A percentile compares a stretch with the other conserved stretches of the same genome.
Conservation (phyloP, 1,139 yeast genomes). For the Diutina rugosa region DNA sequence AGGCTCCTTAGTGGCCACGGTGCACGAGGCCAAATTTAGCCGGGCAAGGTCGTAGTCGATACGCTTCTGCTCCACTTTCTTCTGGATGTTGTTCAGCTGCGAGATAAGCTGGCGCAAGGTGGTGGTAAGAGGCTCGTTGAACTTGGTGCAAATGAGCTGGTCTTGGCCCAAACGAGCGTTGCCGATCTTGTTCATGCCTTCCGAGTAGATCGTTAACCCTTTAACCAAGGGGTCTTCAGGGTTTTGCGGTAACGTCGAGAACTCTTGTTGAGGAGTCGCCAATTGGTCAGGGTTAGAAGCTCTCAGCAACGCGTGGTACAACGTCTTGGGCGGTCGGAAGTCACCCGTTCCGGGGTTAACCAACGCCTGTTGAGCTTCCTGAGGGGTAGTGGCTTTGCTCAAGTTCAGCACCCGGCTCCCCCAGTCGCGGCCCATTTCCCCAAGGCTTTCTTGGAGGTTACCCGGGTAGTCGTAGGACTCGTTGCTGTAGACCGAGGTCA, state of each 20-base stretch:
- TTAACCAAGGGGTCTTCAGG: slow-evolving; percentile 24
- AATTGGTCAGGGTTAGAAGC: slow-evolving; percentile 46
- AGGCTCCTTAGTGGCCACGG: slow-evolving; percentile 65
- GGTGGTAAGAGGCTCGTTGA: slow-evolving; percentile 55
- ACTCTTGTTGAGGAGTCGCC: slow-evolving; percentile 4
- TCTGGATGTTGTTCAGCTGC: slow-evolving; percentile 61
- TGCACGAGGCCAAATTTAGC: slow-evolving; percentile 45
- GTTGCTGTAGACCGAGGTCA: slow-evolving; percentile 58
- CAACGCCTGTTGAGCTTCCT: slow-evolving; percentile 74
- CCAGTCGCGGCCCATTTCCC: slow-evolving; percentile 60
- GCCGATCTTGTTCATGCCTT: slow-evolving; percentile 50
- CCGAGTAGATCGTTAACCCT: slow-evolving; percentile 31
- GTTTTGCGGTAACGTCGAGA: slow-evolving; percentile 35
- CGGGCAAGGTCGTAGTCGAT: slow-evolving; percentile 74
- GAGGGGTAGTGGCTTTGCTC: slow-evolving; percentile 64
- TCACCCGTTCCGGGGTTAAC: slow-evolving; percentile 41
- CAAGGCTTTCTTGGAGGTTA: slow-evolving; percentile 58
- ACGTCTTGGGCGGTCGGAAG: slow-evolving; percentile 61
- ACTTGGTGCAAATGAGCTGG: slow-evolving; percentile 53
- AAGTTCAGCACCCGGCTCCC: slow-evolving; percentile 55
- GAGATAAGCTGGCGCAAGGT: slow-evolving; percentile 52
- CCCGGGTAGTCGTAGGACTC: slow-evolving; percentile 86
- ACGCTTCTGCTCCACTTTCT: slow-evolving; percentile 68
- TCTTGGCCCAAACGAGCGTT: slow-evolving; percentile 81
- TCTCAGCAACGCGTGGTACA: slow-evolving; percentile 73